Evolutionary conservation across 192 early-diverging fungal genomes (phyloP).

Genomic region (Linnemannia schmuckeri): DNA sequence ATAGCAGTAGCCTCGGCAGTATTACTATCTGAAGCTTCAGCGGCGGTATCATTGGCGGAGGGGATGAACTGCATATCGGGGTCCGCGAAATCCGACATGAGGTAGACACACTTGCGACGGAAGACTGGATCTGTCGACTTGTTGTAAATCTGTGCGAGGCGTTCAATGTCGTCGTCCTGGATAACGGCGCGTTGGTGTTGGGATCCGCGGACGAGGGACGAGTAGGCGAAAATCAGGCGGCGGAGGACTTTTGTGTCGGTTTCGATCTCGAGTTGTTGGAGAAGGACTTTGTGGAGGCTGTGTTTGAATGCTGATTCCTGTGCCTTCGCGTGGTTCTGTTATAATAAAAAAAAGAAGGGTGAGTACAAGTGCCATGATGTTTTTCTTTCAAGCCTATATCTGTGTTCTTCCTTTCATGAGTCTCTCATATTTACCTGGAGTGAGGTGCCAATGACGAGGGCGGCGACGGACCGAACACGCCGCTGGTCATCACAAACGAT

Average conservation of each 20-base stretch:
- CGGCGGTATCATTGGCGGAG: constrained; percentile 3
- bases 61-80: constrained; percentile 44
- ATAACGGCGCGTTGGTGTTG: constrained; percentile 10
- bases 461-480: constrained; percentile 57
- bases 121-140: constrained; percentile 13
- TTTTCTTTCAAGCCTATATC: neutral
- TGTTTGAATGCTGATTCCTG: constrained; percentile 35
- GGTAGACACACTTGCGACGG: constrained; percentile 31
- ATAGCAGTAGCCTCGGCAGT: neutral
- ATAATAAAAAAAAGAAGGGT: neutral
- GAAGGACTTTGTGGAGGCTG: constrained; percentile 36
- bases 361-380: neutral
- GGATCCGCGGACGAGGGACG: constrained; percentile 36
- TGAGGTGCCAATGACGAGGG: constrained; percentile 64
- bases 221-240: constrained; percentile 38
- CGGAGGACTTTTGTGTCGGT: constrained; percentile 23
- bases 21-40: neutral
- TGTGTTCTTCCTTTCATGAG: neutral
- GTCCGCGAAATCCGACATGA: constrained; percentile 48
- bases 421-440: constrained; percentile 59
- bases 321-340: constrained; percentile 44
- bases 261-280: constrained; percentile 31
- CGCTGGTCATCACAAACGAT: constrained; percentile 19
- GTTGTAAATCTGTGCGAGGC: constrained; percentile 29
- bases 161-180: constrained; percentile 28